Percentiles rank a stretch among this genome's conserved stretches.
Evolutionary conservation across 441 rosid species (phyloP).

Genomic region (Heliophila coronopifolia): DNA sequence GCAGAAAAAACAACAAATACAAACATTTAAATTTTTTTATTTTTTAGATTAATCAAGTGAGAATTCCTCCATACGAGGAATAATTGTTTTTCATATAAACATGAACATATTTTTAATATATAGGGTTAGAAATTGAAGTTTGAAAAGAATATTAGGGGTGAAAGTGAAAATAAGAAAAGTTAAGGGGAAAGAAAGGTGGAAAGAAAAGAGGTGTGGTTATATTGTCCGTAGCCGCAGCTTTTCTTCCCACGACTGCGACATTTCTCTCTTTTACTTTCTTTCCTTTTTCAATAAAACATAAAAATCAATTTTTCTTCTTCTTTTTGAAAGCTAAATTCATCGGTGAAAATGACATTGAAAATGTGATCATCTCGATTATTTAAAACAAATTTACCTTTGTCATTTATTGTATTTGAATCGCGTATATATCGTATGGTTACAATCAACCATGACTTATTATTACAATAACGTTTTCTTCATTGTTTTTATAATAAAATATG

Average conservation of each 20-base stretch:
- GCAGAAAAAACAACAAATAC: too few relatives aligned
- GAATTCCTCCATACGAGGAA: too few relatives aligned
- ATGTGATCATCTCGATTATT: constrained; percentile 4
- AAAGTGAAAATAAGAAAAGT: constrained; percentile 1
- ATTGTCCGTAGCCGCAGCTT: constrained; percentile 19
- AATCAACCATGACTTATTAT: too few relatives aligned
- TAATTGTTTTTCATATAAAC: too few relatives aligned
- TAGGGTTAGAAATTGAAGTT: background rate
- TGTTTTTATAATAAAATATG: too few relatives aligned
- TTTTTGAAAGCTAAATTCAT: background rate
- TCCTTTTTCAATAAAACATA: too few relatives aligned
- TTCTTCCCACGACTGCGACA: constrained; percentile 28
- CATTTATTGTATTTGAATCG: background rate
- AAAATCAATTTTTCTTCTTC: background rate
- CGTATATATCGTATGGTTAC: background rate
- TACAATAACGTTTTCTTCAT: too few relatives aligned
- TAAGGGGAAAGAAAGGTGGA: background rate
- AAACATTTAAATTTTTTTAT: too few relatives aligned
- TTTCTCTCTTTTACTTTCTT: background rate
- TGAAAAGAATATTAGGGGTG: background rate
- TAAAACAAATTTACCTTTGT: constrained; percentile 1
- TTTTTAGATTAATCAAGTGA: too few relatives aligned
- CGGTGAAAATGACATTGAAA: constrained; percentile 4
- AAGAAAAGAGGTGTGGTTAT: constrained; percentile 18
- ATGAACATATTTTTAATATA: too few relatives aligned